Evolutionary conservation across 75 land plant species (phyloP), one percentile per base, ranked within the genome.

Genomic region (Pinus taeda): DNA sequence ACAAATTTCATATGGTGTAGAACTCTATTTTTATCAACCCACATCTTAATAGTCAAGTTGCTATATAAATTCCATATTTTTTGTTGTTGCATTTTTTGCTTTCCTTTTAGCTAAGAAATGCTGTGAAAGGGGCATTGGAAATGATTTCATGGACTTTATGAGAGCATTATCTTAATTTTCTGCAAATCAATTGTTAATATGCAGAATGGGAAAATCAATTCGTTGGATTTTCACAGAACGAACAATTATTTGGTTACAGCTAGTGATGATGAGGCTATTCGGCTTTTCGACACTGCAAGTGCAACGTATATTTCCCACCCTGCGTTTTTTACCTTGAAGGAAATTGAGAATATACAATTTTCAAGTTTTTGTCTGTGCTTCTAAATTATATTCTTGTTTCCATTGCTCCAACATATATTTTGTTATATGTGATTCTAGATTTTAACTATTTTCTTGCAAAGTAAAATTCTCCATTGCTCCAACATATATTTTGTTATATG

Each of bases 241-340:
- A 86, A 89, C 6, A 89, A 83, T 82, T 85, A 85, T 75, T 71
- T 94, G 75, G 97, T 94, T 9, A 94, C 97, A 9, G 97, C 97
- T 21, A 85, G 92, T 80, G 97, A 92, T 71, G 95, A 94, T 73
- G 97, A 92, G 73, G 92, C 95, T 26, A 94, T 94, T 61, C 95
- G 97, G 13, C 88, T 94, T 8, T 94, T 92, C 67, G 95, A 92
- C 88, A 85, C 85, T 8, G 85, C 86, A 57, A 92, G 69, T 88
- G 93, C 91, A 13, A 82, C 84, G 97, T 94, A 87, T 26, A 85
- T 37, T 15, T 75, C 24, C 56, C 39, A 33, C 4, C 21, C 42
- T 33, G 15, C 55, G 22, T 64, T 66, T 18, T 53, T 60, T 45
- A 71, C 24, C 7, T 71, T 26, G 74, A 49, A 71, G 57, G 29